Percentiles rank a stretch among this genome's conserved stretches.
Conservation (phyloP, 805 yeast genomes). For the Spathaspora girioi region DNA sequence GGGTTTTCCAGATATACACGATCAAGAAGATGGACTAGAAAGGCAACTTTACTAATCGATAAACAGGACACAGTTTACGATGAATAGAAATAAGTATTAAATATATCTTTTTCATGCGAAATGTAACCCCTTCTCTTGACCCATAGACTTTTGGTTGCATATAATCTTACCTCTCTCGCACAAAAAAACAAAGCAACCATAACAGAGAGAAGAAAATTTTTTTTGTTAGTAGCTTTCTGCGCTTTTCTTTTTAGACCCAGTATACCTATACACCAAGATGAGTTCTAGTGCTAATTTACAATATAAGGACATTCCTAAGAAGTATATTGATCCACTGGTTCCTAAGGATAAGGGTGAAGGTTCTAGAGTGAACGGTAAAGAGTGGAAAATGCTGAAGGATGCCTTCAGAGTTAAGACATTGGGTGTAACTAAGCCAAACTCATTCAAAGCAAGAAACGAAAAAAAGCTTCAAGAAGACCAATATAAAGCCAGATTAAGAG, state of each 20-base stretch:
- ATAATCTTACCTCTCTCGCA: no score
- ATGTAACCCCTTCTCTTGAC: no score
- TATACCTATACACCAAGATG: constrained; percentile 15
- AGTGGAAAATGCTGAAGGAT: constrained; percentile 66
- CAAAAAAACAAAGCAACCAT: no score
- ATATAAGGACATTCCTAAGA: constrained; percentile 32
- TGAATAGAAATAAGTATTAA: constrained; percentile 4
- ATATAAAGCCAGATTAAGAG: constrained; percentile 64
- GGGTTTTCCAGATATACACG: constrained; percentile 51
- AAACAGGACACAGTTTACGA: constrained; percentile 15
- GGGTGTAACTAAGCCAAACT: constrained; percentile 48
- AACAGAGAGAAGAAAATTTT: background rate
- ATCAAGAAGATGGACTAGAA: constrained; percentile 48
- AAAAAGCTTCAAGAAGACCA: constrained; percentile 64
- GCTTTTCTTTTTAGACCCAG: background rate
- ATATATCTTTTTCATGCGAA: no score
- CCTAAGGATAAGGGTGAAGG: constrained; percentile 43
- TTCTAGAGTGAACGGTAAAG: constrained; percentile 57
- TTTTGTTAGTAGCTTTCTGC: background rate
- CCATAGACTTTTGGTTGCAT: background rate
- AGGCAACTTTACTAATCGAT: constrained; percentile 34
- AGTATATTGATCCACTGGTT: constrained; percentile 29
- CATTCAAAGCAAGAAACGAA: constrained; percentile 67
- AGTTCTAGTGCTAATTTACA: constrained; percentile 26
- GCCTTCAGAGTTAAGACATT: constrained; percentile 62